These are phyloP conservation scores for Corrigiola litoralis DNA, from an alignment of 179 eudicot species.

Conservation along the genomic window DNA sequence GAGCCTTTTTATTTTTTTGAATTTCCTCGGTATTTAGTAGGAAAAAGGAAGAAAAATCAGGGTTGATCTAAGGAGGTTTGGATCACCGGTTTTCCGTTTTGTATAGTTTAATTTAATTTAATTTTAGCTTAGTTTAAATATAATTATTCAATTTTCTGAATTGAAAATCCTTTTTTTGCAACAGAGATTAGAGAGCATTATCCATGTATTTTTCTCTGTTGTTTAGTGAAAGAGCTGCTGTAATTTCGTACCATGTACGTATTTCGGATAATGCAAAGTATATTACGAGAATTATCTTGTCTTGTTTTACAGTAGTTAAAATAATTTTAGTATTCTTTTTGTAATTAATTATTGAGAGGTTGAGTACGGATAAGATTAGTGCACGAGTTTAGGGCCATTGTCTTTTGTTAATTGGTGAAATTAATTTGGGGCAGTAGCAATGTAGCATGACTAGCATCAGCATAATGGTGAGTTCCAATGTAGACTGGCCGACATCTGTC, in stretches of 20 bases:
- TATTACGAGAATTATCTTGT: no score
- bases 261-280: slow-evolving; percentile 1
- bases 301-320: no score
- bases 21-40: not conserved
- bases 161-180: slow-evolving; percentile 11
- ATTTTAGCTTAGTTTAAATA: not conserved
- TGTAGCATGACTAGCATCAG: not conserved
- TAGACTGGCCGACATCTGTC: slow-evolving; percentile 8
- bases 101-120: slow-evolving; percentile 7
- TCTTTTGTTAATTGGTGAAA: not conserved
- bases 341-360: not conserved
- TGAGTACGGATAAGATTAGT: slow-evolving; percentile 6
- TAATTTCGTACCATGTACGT: slow-evolving; percentile 10
- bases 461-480: slow-evolving; percentile 1
- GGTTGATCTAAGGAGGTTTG: slow-evolving; percentile 6
- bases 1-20: not conserved
- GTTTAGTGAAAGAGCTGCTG: slow-evolving; percentile 13
- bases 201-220: slow-evolving; percentile 19
- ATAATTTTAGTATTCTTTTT: not conserved
- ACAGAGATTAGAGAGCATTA: slow-evolving; percentile 6
- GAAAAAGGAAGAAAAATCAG: slow-evolving; percentile 4
- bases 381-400: slow-evolving; percentile 20
- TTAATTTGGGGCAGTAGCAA: not conserved
- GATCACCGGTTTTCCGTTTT: slow-evolving; percentile 23
- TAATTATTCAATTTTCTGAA: not conserved